A percentile compares a stretch with the other conserved stretches of the same genome.
Evolutionary conservation across 2,329 filamentous ascomycete species (phyloP).

Genomic region (Diaporthe capsici): DNA sequence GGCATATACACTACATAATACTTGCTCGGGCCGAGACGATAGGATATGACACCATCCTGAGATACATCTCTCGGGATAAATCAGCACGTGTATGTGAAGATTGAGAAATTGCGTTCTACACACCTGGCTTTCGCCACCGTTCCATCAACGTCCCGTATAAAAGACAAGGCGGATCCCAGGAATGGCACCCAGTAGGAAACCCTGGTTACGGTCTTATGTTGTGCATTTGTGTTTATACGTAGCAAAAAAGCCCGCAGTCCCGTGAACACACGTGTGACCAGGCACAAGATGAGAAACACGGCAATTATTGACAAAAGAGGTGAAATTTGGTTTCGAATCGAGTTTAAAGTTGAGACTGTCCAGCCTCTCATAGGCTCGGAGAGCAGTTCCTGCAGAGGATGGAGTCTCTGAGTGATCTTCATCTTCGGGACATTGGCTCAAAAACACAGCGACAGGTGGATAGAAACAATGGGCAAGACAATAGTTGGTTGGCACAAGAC

Average conservation of each 20-base stretch:
- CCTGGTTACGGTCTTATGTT: not conserved
- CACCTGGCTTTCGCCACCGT: not conserved
- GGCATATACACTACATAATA: not conserved
- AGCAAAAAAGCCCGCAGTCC: not conserved
- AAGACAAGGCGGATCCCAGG: not conserved
- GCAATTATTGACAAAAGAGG: not conserved
- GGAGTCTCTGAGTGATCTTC: not conserved
- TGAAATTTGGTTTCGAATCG: not conserved
- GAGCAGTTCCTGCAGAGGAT: not conserved
- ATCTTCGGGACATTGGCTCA: not conserved
- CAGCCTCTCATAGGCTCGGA: not conserved
- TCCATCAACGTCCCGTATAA: not conserved
- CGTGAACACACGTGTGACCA: not conserved
- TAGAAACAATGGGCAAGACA: not conserved
- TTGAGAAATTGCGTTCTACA: not conserved
- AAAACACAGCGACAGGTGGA: not conserved
- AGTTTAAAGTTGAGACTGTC: not conserved
- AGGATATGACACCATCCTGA: not conserved
- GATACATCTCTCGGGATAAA: not conserved
- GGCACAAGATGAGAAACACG: not conserved
- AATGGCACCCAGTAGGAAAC: not conserved
- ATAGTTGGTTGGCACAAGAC: not conserved
- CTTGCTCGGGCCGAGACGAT: not conserved
- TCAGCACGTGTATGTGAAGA: not conserved
- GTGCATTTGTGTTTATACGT: not conserved